These are phyloP conservation scores for Apiospora pterosperma DNA, from an alignment of 2,329 filamentous ascomycete genomes.

Conservation along the genomic window DNA sequence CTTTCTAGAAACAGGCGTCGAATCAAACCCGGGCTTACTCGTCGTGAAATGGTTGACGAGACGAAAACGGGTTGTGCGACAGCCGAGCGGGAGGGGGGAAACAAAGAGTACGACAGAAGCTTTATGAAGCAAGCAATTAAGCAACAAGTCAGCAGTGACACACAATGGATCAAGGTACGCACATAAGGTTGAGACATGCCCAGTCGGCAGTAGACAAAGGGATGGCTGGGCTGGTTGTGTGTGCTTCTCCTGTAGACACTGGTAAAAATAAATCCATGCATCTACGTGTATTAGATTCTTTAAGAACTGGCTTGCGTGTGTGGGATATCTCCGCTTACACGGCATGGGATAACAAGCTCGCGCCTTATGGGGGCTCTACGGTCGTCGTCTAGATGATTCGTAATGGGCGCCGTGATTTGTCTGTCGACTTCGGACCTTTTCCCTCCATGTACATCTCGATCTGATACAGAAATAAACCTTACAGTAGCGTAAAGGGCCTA, in stretches of 20 bases:
- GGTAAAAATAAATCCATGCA: neutral
- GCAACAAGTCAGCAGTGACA: neutral
- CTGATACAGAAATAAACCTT: constrained; percentile 2
- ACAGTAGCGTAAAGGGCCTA: neutral
- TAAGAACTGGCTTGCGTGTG: too few species aligned
- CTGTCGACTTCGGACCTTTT: neutral
- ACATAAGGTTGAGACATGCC: neutral
- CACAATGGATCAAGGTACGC: neutral
- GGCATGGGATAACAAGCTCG: neutral
- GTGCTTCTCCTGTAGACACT: neutral
- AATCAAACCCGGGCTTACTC: neutral
- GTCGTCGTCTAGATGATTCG: neutral
- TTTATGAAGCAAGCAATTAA: neutral
- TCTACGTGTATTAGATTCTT: too few species aligned
- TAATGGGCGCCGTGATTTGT: neutral
- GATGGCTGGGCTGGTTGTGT: neutral
- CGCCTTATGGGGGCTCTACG: neutral
- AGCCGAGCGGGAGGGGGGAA: neutral
- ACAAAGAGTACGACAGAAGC: neutral
- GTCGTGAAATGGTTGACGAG: constrained; percentile 1
- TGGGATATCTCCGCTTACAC: neutral
- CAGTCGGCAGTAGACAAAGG: neutral
- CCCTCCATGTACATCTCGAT: neutral
- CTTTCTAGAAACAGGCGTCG: neutral
- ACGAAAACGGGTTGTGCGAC: neutral